These are phyloP conservation scores for Rugosomyces carneus DNA, from an alignment of 1,284 basidiomycete species.

Conservation along the genomic window DNA sequence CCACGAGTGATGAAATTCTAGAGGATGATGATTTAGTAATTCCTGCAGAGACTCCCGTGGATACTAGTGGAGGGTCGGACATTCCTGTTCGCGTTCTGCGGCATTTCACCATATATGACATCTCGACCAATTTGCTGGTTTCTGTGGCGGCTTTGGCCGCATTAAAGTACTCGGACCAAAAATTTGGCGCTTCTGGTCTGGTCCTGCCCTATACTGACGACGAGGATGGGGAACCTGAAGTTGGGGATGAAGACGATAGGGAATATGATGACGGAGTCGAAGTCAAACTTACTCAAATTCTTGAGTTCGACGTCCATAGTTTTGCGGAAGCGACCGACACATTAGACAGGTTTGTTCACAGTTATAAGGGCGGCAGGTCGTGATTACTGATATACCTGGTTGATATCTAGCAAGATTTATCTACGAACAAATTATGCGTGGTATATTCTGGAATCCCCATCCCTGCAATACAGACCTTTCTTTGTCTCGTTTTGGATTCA, in stretches of 20 bases:
- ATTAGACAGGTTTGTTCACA: conserved; percentile 33
- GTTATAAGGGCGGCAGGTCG: background rate
- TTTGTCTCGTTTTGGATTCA: conserved; percentile 41
- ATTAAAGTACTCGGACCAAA: conserved; percentile 17
- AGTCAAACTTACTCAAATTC: conserved; percentile 38
- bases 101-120: conserved; percentile 45
- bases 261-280: conserved; percentile 22
- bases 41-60: conserved; percentile 29
- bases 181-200: conserved; percentile 30
- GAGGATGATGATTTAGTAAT: conserved; percentile 32
- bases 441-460: conserved; percentile 55
- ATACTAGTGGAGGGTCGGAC: conserved; percentile 24
- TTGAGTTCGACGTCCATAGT: conserved; percentile 44
- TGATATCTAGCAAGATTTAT: conserved; percentile 33
- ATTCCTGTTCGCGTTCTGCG: conserved; percentile 49
- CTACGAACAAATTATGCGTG: conserved; percentile 41
- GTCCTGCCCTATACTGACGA: conserved; percentile 27
- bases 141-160: conserved; percentile 30
- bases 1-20: conserved; percentile 26
- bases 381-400: conserved; percentile 1
- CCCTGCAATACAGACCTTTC: conserved; percentile 34
- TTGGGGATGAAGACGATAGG: conserved; percentile 18
- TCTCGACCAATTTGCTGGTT: conserved; percentile 28
- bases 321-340: conserved; percentile 20
- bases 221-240: conserved; percentile 22